phyloP scores from a whole-genome alignment of 1,284 basidiomycete genomes.

The Sanghuangporus sanghuang region DNA sequence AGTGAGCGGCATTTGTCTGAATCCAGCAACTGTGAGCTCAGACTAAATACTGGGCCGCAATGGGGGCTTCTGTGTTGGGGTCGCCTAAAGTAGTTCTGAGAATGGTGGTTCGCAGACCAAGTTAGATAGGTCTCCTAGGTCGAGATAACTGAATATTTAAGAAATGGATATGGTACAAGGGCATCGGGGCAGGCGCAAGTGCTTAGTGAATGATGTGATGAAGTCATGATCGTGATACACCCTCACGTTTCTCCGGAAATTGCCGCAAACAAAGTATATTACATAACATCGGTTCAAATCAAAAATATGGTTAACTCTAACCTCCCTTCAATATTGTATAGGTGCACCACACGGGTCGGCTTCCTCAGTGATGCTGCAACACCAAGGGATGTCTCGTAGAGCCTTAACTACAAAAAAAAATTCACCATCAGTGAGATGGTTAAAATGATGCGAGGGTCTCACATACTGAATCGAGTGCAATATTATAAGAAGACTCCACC shows the following conservation, averaged over 20 bases:
- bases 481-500: too few relatives aligned
- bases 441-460: too few relatives aligned
- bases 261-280: neutral
- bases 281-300: too few relatives aligned
- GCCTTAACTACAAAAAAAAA: too few relatives aligned
- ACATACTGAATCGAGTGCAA: too few relatives aligned
- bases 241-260: neutral
- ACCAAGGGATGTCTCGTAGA: too few relatives aligned
- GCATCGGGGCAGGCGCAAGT: neutral
- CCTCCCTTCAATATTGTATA: too few relatives aligned
- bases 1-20: neutral
- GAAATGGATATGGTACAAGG: neutral
- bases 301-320: too few relatives aligned
- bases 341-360: too few relatives aligned
- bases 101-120: neutral
- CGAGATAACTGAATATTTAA: neutral
- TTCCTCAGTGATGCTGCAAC: too few relatives aligned
- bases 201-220: neutral
- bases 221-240: too few relatives aligned
- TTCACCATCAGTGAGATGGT: too few relatives aligned
- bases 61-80: neutral
- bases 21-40: neutral
- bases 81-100: neutral
- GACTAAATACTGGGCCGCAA: neutral
- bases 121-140: neutral